Evolutionary conservation across 2,329 filamentous ascomycete genomes (phyloP), one percentile per base, ranked within the genome.

Genomic region (Penicillium sp.): DNA sequence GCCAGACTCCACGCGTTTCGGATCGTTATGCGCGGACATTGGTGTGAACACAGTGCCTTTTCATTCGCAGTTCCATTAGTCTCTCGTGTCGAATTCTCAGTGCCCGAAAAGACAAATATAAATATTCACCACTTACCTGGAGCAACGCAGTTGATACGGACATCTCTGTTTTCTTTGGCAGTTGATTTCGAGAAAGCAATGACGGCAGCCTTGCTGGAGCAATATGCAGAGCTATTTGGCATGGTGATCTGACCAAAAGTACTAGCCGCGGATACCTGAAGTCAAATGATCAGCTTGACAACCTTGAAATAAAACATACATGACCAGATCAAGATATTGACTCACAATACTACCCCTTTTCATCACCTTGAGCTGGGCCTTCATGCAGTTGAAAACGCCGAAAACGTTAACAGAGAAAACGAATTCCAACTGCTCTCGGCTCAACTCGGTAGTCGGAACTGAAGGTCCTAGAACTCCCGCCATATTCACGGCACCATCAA

Each of bases 141-240:
- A 5, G 55, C 50, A 45, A 60, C 53, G 34, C 53, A 60, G 27
- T 75, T 76, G 14, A 75, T 69, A 18, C 72, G 60, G 44, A 76
- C 72, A 7, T 65, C 57, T 21, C 66, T 56, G 7, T 67, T 68
- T 45, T 75, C 72, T 43, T 68, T 70, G 10, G 72, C 67, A 9
- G 70, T 71, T 9, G 66, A 63, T 38, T 76, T 76, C 3, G 75
- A 75, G 24, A 80, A 65, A 2, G 75, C 77, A 13, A 79, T 70
- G 4, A 79, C 65, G 2, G 68, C 77, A 51, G 73, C 77, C 59
- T 80, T 80, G 10, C 71, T 72, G 3, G 71, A 68, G n/a, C 68
- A 73, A 55, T 79, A 78, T 0, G 76, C 74, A 1, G 72, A 55
- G 8, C 53, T 47, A n/a, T 55, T 55, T 13, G 55, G 55, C 1